A percentile compares a stretch with the other conserved stretches of the same genome.
phyloP scores from a whole-genome alignment of 129 eudicot genomes.

The Pseudognaphalium luteoalbum region DNA sequence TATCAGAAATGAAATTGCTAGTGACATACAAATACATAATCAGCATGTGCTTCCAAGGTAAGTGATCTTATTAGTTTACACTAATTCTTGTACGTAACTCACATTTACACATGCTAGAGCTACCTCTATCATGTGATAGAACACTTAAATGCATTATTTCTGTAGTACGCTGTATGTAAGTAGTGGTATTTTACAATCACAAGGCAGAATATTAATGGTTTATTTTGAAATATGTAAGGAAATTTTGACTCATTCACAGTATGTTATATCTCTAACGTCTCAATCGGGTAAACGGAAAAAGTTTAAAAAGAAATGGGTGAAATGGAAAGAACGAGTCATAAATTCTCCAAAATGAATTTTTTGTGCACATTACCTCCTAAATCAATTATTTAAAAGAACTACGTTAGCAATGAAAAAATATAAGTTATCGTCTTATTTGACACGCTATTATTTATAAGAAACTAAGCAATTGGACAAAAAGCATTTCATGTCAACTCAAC shows the following conservation, averaged over 20 bases:
- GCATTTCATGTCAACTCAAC: neutral
- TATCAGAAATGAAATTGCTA: slow-evolving; percentile 60
- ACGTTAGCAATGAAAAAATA: neutral
- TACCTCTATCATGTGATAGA: neutral
- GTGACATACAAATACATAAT: slow-evolving; percentile 64
- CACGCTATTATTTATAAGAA: neutral
- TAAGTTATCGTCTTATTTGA: neutral
- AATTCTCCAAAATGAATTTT: neutral
- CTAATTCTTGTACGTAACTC: neutral
- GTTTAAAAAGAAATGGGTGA: neutral
- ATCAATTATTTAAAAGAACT: neutral
- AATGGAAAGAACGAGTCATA: neutral
- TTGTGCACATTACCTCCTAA: neutral
- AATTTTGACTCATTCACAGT: neutral
- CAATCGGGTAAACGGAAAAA: too few relatives aligned
- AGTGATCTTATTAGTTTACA: neutral
- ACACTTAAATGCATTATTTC: neutral
- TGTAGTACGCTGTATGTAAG: neutral
- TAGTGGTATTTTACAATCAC: neutral
- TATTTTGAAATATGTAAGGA: neutral
- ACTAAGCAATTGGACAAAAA: neutral
- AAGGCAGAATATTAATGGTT: too few relatives aligned
- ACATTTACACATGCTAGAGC: neutral
- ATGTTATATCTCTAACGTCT: neutral
- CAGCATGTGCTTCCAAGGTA: slow-evolving; percentile 73